phyloP scores from a whole-genome alignment of 371 early-diverging fungal genomes.

The Lichtheimia ornata region DNA sequence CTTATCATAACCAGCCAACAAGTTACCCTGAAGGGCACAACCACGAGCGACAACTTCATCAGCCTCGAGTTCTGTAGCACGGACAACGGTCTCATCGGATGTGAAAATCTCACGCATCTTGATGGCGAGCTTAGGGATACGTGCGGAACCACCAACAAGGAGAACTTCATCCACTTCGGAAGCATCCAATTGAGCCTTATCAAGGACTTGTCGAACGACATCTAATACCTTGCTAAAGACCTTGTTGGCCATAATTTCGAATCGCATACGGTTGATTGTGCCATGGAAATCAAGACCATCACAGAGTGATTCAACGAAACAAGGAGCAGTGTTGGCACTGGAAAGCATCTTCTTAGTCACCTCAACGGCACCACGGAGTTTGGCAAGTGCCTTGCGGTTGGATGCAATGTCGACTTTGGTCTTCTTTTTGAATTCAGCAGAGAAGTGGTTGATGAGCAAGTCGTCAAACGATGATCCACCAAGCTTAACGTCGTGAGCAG shows the following conservation, averaged over 20 bases:
- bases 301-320: constrained; percentile 88
- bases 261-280: constrained; percentile 86
- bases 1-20: constrained; percentile 62
- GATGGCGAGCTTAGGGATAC: constrained; percentile 96
- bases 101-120: constrained; percentile 85
- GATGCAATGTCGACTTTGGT: constrained; percentile 74
- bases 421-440: constrained; percentile 88
- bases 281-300: constrained; percentile 94
- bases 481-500: constrained; percentile 82
- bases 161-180: constrained; percentile 87
- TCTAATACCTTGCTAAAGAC: constrained; percentile 78
- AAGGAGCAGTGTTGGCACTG: constrained; percentile 85
- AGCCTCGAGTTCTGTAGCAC: constrained; percentile 59
- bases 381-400: constrained; percentile 78
- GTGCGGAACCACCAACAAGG: constrained; percentile 96
- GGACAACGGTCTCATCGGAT: constrained; percentile 77
- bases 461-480: constrained; percentile 95
- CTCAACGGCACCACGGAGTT: constrained; percentile 86
- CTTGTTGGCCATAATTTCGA: constrained; percentile 87
- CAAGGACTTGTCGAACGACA: constrained; percentile 73
- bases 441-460: constrained; percentile 81
- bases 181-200: constrained; percentile 66
- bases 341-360: constrained; percentile 94
- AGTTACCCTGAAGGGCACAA: constrained; percentile 94
- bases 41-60: constrained; percentile 99